phyloP scores from a whole-genome alignment of 345 rosid genomes.

The Eucalyptus sp. region DNA sequence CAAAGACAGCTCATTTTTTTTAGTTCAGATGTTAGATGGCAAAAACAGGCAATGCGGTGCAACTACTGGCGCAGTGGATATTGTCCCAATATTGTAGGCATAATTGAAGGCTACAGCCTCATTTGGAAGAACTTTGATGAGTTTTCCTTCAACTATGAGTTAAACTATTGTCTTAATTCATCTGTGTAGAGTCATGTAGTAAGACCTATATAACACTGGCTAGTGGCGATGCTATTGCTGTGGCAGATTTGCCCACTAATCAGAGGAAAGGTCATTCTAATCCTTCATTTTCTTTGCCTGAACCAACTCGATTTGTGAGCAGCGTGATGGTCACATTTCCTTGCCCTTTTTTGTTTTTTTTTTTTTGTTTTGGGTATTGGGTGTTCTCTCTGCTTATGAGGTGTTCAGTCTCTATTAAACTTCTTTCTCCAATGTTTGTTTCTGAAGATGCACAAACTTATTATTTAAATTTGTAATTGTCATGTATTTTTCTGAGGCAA shows the following conservation, averaged over 20 bases:
- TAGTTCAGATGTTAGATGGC: neutral
- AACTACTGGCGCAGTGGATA: neutral
- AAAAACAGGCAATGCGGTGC: neutral
- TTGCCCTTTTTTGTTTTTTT: neutral
- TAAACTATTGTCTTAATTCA: neutral
- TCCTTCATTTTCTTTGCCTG: neutral
- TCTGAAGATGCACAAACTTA: neutral
- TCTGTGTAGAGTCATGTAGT: neutral
- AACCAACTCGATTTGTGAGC: neutral
- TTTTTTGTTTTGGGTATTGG: neutral
- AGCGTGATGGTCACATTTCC: neutral
- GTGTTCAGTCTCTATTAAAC: neutral
- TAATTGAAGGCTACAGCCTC: neutral
- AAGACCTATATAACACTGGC: neutral
- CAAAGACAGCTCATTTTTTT: neutral
- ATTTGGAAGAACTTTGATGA: neutral
- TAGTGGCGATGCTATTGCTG: neutral
- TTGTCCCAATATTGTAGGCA: neutral
- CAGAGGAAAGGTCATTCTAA: neutral
- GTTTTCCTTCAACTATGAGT: neutral
- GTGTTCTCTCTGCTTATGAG: neutral
- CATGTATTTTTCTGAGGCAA: neutral
- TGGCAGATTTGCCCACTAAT: neutral
- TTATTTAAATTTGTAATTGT: neutral
- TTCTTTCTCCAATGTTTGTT: neutral